phyloP scores from a whole-genome alignment of 345 rosid species.

The Capsella bursapastoris region DNA sequence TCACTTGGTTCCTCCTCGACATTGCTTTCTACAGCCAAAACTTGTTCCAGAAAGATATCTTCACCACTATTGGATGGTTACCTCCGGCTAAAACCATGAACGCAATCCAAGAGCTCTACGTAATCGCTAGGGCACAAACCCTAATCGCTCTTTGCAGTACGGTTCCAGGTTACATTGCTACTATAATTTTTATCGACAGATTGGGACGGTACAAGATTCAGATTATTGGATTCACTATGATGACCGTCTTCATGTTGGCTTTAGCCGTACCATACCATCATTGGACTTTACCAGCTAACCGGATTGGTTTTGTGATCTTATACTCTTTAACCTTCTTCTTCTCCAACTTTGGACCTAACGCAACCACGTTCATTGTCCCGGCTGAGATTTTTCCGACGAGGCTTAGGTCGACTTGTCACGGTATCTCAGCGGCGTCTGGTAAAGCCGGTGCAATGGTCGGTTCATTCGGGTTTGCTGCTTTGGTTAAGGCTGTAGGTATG shows the following conservation, averaged over 20 bases:
- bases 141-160: slow-evolving; percentile 72
- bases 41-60: slow-evolving; percentile 77
- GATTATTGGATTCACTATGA: slow-evolving; percentile 60
- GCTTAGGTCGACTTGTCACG: slow-evolving; percentile 78
- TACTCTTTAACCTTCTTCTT: slow-evolving; percentile 80
- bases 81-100: slow-evolving; percentile 68
- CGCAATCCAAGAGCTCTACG: slow-evolving; percentile 66
- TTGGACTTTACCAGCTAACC: slow-evolving; percentile 58
- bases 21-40: slow-evolving; percentile 80
- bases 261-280: slow-evolving; percentile 73
- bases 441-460: slow-evolving; percentile 80
- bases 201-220: slow-evolving; percentile 63
- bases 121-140: slow-evolving; percentile 65
- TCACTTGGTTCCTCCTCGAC: slow-evolving; percentile 76
- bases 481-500: slow-evolving; percentile 54
- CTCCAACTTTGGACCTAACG: slow-evolving; percentile 80
- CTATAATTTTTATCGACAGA: slow-evolving; percentile 52
- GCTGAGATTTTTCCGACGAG: slow-evolving; percentile 87
- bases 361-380: slow-evolving; percentile 77
- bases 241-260: slow-evolving; percentile 66
- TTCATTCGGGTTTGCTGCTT: slow-evolving; percentile 71
- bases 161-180: slow-evolving; percentile 74
- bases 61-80: slow-evolving; percentile 74
- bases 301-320: slow-evolving; percentile 58
- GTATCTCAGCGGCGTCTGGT: slow-evolving; percentile 74